phyloP scores from a whole-genome alignment of 2,329 filamentous ascomycete genomes.

The Xylaria sp. region DNA sequence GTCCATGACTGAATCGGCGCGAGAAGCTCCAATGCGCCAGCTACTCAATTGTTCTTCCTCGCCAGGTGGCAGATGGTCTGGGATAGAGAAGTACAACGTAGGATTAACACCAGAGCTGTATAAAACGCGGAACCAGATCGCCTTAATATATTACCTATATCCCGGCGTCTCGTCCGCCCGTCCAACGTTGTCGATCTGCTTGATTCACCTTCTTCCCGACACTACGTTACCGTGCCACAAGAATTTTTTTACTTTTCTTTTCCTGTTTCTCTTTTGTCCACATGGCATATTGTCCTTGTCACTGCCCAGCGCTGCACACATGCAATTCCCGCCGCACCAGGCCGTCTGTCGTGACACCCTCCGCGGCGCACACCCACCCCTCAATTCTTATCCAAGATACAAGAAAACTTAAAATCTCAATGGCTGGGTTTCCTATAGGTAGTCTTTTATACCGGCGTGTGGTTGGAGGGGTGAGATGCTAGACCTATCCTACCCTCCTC shows the following conservation, averaged over 20 bases:
- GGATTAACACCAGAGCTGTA: neutral
- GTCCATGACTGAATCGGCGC: neutral
- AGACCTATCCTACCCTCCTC: neutral
- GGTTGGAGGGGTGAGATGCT: neutral
- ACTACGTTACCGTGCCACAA: constrained; percentile 9
- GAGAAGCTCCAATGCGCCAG: neutral
- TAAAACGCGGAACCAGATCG: neutral
- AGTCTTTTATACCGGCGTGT: neutral
- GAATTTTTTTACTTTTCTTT: neutral
- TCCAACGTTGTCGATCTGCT: neutral
- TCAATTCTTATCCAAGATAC: neutral
- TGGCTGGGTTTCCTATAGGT: neutral
- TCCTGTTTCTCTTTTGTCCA: constrained; percentile 1
- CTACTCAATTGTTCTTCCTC: neutral
- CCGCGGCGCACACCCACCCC: neutral
- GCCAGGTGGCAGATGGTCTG: neutral
- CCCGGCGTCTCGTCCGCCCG: neutral
- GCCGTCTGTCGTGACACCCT: constrained; percentile 25
- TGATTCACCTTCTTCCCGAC: constrained; percentile 4
- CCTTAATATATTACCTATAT: neutral
- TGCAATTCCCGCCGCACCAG: constrained; percentile 22
- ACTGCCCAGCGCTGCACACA: constrained; percentile 2
- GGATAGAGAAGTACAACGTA: neutral
- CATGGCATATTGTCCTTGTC: constrained; percentile 24
- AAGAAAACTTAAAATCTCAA: neutral